Evolutionary conservation across 352 stramenopile species (phyloP).

Genomic region (Globisporangium abappressorium): DNA sequence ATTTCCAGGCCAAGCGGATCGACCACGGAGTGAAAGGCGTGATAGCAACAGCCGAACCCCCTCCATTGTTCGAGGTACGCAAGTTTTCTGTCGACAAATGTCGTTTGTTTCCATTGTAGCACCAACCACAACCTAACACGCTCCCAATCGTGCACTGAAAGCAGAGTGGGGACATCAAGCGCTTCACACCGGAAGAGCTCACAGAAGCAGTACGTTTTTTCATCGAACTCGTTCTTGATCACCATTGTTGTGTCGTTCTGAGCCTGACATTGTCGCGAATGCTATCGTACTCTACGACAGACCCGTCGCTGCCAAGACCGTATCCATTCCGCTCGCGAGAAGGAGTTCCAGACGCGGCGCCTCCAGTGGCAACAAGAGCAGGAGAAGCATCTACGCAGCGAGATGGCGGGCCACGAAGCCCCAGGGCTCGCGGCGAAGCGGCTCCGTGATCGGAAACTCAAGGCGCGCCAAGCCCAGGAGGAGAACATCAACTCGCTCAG

Average conservation of each 20-base stretch:
- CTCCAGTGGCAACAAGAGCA: constrained; percentile 28
- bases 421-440: constrained; percentile 40
- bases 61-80: constrained; percentile 2
- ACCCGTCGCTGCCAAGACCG: constrained; percentile 50
- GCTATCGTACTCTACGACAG: constrained; percentile 19
- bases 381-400: constrained; percentile 30
- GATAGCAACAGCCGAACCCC: not conserved
- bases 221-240: not conserved
- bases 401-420: constrained; percentile 30
- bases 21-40: constrained; percentile 8
- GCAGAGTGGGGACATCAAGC: constrained; percentile 8
- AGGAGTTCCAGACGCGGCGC: constrained; percentile 25
- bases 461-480: constrained; percentile 40
- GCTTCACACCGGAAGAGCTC: constrained; percentile 20
- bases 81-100: constrained; percentile 8
- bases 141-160: not conserved
- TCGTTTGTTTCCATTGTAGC: constrained; percentile 8
- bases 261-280: not conserved
- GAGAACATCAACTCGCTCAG: constrained; percentile 58
- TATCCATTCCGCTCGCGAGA: constrained; percentile 37
- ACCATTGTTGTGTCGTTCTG: not conserved
- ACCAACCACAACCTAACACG: not conserved
- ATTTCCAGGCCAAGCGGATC: constrained; percentile 22
- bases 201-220: constrained; percentile 30
- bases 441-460: constrained; percentile 48